phyloP scores from a whole-genome alignment of 2,329 filamentous ascomycete species.

The Blumeria graminis region DNA sequence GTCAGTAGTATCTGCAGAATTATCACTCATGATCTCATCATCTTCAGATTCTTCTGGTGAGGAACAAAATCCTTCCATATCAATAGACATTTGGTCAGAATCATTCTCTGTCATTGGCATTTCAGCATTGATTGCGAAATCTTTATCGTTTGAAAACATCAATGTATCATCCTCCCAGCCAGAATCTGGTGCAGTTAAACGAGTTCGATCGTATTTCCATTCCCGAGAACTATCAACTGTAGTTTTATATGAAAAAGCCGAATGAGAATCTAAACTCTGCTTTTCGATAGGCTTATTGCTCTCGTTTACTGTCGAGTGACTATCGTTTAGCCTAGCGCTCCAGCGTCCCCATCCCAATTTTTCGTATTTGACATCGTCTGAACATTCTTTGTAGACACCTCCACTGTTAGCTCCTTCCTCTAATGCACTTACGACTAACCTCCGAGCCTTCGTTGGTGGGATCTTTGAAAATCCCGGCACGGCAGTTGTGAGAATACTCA shows the following conservation, averaged over 20 bases:
- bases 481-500: constrained; percentile 78
- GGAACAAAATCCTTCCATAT: constrained; percentile 48
- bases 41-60: constrained; percentile 47
- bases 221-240: constrained; percentile 26
- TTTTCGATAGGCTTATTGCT: neutral
- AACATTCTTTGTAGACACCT: constrained; percentile 29
- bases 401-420: constrained; percentile 44
- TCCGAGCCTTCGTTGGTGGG: constrained; percentile 67
- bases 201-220: constrained; percentile 23
- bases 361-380: constrained; percentile 61
- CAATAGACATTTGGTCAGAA: constrained; percentile 85
- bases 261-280: constrained; percentile 25
- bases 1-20: constrained; percentile 70
- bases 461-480: constrained; percentile 84
- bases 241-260: constrained; percentile 25
- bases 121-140: constrained; percentile 18
- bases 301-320: constrained; percentile 19
- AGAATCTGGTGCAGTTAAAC: constrained; percentile 26
- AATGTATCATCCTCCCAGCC: constrained; percentile 48
- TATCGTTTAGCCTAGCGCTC: constrained; percentile 58
- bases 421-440: constrained; percentile 75
- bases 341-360: constrained; percentile 96
- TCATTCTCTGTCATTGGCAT: constrained; percentile 56
- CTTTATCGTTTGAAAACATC: constrained; percentile 50
- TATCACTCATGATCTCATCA: constrained; percentile 45